Evolutionary conservation across 2,329 filamentous ascomycete species (phyloP).

Genomic region (Bertia moriformis): DNA sequence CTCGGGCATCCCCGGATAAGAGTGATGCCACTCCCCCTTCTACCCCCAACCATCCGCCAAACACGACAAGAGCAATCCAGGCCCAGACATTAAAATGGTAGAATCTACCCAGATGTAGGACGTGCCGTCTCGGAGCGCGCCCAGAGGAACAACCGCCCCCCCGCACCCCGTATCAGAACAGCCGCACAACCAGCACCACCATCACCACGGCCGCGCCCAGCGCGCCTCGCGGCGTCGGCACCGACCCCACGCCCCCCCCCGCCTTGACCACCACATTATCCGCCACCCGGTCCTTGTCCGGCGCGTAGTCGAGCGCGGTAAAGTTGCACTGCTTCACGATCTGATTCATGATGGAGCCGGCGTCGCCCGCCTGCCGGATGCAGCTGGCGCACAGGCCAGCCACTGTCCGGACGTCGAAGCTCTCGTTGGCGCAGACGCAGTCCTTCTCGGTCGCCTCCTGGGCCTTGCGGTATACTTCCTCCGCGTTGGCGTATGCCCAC

Average conservation of each 20-base stretch:
- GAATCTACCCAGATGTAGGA: no score
- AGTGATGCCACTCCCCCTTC: no score
- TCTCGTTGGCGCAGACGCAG: constrained; percentile 22
- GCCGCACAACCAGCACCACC: neutral
- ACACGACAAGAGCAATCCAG: no score
- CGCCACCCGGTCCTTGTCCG: constrained; percentile 13
- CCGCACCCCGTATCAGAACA: no score
- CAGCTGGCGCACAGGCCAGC: constrained; percentile 22
- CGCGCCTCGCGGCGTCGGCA: no score
- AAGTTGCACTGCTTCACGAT: constrained; percentile 22
- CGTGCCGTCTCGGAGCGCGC: no score
- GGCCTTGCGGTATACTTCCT: constrained; percentile 3
- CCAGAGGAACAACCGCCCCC: no score
- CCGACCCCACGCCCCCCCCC: constrained; percentile 3
- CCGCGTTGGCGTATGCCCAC: no score
- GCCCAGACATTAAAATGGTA: no score
- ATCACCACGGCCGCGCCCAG: neutral
- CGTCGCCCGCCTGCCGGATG: constrained; percentile 14
- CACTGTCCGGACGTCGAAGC: constrained; percentile 22
- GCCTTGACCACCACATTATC: constrained; percentile 17
- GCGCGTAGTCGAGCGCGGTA: constrained; percentile 11
- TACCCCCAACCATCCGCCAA: no score
- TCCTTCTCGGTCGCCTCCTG: constrained; percentile 13
- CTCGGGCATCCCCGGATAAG: no score
- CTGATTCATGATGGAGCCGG: constrained; percentile 16